These are phyloP conservation scores for Aspergillus kassunensis DNA, from an alignment of 495 filamentous ascomycete species.

Conservation along the genomic window DNA sequence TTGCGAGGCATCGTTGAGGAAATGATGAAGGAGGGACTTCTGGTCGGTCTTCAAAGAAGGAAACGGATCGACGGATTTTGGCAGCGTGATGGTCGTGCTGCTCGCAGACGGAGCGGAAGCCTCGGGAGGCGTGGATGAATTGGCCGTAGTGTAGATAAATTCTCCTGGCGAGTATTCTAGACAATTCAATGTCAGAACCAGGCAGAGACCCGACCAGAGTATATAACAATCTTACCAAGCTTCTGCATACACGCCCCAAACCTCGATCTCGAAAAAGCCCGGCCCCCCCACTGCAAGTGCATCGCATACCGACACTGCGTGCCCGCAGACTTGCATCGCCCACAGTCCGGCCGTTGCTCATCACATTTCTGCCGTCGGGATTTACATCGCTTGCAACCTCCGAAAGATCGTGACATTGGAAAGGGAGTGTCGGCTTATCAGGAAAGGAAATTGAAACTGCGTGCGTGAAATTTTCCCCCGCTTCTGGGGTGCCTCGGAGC, in stretches of 20 bases:
- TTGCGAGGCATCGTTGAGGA: slow-evolving; percentile 44
- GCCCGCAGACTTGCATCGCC: slow-evolving; percentile 27
- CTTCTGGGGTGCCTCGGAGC: slow-evolving; percentile 5
- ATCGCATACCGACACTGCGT: slow-evolving; percentile 24
- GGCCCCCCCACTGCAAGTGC: slow-evolving; percentile 26
- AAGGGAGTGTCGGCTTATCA: slow-evolving; percentile 3
- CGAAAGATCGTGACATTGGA: slow-evolving; percentile 47
- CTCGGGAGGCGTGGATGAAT: slow-evolving; percentile 10
- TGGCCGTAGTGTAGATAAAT: slow-evolving; percentile 43
- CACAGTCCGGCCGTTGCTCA: slow-evolving; percentile 37
- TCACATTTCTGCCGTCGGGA: slow-evolving; percentile 45
- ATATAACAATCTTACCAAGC: slow-evolving; percentile 28
- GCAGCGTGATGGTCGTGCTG: slow-evolving; percentile 24
- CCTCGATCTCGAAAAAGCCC: slow-evolving; percentile 43
- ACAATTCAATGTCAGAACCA: background rate
- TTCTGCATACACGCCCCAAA: slow-evolving; percentile 47
- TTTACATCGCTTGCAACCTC: slow-evolving; percentile 44
- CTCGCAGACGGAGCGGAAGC: slow-evolving; percentile 17
- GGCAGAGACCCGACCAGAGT: background rate
- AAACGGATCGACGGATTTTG: slow-evolving; percentile 38
- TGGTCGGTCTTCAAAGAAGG: slow-evolving; percentile 37
- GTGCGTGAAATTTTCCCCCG: slow-evolving; percentile 9
- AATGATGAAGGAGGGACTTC: slow-evolving; percentile 41
- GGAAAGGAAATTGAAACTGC: background rate
- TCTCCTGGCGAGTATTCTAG: slow-evolving; percentile 47